phyloP scores from a whole-genome alignment of 352 stramenopile species.

The Globisporangium canariense region DNA sequence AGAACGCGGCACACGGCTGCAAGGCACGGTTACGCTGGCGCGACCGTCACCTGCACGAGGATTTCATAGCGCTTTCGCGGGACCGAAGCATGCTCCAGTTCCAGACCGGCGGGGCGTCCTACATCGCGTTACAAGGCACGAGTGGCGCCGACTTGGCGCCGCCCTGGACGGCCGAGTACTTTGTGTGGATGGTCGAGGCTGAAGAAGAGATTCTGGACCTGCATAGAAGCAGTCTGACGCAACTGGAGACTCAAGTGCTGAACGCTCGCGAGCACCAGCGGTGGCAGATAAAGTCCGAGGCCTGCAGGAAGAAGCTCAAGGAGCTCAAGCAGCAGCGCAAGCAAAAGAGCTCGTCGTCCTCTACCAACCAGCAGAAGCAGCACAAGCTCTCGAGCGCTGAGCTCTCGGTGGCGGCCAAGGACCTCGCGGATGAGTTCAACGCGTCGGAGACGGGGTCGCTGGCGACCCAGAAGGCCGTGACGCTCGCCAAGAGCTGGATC shows the following conservation, averaged over 20 bases:
- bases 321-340: slow-evolving; percentile 43
- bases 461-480: slow-evolving; percentile 30
- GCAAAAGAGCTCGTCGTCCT: slow-evolving; percentile 8
- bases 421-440: slow-evolving; percentile 56
- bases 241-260: slow-evolving; percentile 33
- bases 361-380: neutral
- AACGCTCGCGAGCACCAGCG: slow-evolving; percentile 34
- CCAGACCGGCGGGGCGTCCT: slow-evolving; percentile 36
- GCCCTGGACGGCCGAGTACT: slow-evolving; percentile 72
- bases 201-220: slow-evolving; percentile 53
- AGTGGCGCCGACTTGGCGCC: slow-evolving; percentile 36
- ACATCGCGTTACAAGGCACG: slow-evolving; percentile 34
- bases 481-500: slow-evolving; percentile 43
- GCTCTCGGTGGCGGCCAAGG: slow-evolving; percentile 31
- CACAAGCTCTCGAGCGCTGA: slow-evolving; percentile 24
- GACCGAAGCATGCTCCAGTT: slow-evolving; percentile 56
- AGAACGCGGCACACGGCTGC: slow-evolving; percentile 66
- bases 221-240: slow-evolving; percentile 31
- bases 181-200: slow-evolving; percentile 49
- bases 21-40: slow-evolving; percentile 51
- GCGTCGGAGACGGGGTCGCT: slow-evolving; percentile 36
- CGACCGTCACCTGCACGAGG: slow-evolving; percentile 68
- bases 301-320: slow-evolving; percentile 52
- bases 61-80: slow-evolving; percentile 42
- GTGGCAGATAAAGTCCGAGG: slow-evolving; percentile 37